phyloP scores from a whole-genome alignment of 768 basidiomycete species.

The Auricularia cornea region DNA sequence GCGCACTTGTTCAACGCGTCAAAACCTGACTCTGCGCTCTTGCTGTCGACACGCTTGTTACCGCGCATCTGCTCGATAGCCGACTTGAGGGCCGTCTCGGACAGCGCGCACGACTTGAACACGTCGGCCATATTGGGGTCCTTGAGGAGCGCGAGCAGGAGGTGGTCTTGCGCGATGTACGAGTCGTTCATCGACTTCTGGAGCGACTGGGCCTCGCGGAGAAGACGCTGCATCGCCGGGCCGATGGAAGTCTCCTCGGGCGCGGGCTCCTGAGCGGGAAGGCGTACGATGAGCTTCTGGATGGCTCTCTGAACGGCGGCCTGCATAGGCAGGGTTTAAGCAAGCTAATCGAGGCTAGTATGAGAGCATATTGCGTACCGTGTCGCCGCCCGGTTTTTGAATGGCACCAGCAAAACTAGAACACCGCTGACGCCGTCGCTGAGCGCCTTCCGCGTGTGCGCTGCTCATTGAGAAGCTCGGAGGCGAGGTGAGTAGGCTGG shows the following conservation, averaged over 20 bases:
- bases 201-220: conserved; percentile 69
- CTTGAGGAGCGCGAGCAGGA: conserved; percentile 77
- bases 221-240: conserved; percentile 45
- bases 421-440: neutral
- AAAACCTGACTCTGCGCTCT: conserved; percentile 86
- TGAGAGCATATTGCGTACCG: conserved; percentile 38
- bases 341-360: neutral
- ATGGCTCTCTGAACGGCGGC: conserved; percentile 56
- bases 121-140: conserved; percentile 57
- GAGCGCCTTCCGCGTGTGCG: conserved; percentile 7
- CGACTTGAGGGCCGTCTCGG: conserved; percentile 62
- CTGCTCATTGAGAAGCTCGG: conserved; percentile 68
- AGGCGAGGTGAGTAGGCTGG: conserved; percentile 75
- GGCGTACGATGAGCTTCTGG: conserved; percentile 67
- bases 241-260: conserved; percentile 73
- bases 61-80: conserved; percentile 75
- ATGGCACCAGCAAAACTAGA: conserved; percentile 74
- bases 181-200: conserved; percentile 83
- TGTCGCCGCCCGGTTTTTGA: conserved; percentile 77
- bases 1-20: conserved; percentile 74
- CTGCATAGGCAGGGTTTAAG: conserved; percentile 24
- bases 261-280: conserved; percentile 77
- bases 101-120: conserved; percentile 67
- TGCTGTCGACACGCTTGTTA: conserved; percentile 76
- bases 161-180: conserved; percentile 88